Conservation (phyloP, 495 filamentous ascomycete species). For the Parathielavia hyrcaniae region DNA sequence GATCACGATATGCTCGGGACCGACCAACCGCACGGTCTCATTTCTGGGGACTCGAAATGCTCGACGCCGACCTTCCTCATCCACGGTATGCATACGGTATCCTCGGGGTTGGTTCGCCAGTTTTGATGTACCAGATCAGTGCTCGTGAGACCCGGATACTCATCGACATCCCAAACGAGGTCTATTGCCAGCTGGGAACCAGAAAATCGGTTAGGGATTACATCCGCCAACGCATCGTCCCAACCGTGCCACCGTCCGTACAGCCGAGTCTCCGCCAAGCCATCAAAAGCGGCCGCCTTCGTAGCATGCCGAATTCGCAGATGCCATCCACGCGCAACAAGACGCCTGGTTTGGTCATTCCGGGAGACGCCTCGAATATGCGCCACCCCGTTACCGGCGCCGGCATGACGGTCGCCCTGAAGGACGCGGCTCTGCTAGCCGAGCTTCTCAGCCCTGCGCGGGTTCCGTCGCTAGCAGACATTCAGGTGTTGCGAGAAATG, state of each 20-base stretch:
- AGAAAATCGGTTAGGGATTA: slow-evolving; percentile 8
- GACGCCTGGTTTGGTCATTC: slow-evolving; percentile 12
- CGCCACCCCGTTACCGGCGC: slow-evolving; percentile 19
- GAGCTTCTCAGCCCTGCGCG: not conserved
- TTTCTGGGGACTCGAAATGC: slow-evolving; percentile 18
- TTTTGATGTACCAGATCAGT: slow-evolving; percentile 20
- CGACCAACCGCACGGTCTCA: slow-evolving; percentile 13
- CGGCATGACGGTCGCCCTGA: slow-evolving; percentile 21
- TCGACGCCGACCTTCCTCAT: slow-evolving; percentile 7
- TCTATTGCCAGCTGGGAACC: not conserved
- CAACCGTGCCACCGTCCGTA: not conserved
- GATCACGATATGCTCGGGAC: slow-evolving; percentile 13
- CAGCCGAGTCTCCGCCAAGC: slow-evolving; percentile 5
- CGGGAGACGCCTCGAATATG: slow-evolving; percentile 20
- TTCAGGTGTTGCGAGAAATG: not conserved
- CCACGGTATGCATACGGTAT: slow-evolving; percentile 9
- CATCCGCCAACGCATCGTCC: slow-evolving; percentile 6
- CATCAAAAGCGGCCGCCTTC: slow-evolving; percentile 6
- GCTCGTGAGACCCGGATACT: slow-evolving; percentile 14
- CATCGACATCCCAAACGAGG: slow-evolving; percentile 16
- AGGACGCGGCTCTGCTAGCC: slow-evolving; percentile 13
- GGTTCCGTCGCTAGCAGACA: slow-evolving; percentile 3
- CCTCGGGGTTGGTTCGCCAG: slow-evolving; percentile 10
- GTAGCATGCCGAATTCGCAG: slow-evolving; percentile 19
- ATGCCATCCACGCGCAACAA: slow-evolving; percentile 10